A percentile compares a stretch with the other conserved stretches of the same genome.
Evolutionary conservation across 208 protist genomes (phyloP).

Genomic region (Tritrichomonas musculus): DNA sequence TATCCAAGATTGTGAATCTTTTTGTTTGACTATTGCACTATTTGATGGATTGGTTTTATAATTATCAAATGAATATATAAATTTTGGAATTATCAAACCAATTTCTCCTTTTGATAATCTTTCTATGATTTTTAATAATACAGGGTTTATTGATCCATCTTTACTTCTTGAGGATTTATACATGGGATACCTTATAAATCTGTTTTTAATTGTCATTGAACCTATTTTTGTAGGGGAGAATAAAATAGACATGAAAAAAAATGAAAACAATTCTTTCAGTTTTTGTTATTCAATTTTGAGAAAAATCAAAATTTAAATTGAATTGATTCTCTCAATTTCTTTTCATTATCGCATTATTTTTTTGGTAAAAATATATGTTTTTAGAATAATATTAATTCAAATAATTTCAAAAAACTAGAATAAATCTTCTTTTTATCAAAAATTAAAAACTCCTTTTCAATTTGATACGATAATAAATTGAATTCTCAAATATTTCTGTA

Average conservation of each 20-base stretch:
- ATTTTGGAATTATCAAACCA: neutral
- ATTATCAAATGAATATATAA: neutral
- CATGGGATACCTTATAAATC: neutral
- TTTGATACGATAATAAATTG: no score
- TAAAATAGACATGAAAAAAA: neutral
- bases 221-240: neutral
- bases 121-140: neutral
- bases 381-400: no score
- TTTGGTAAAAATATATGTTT: no score
- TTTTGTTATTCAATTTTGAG: no score
- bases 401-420: no score
- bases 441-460: no score
- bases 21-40: neutral
- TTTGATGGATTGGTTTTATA: neutral
- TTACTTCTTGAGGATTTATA: neutral
- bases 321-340: no score
- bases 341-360: no score
- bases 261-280: no score
- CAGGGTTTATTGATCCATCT: neutral
- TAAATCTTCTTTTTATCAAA: no score
- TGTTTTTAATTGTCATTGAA: neutral
- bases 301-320: no score
- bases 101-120: neutral
- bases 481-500: no score
- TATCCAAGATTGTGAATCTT: neutral